phyloP scores from a whole-genome alignment of 164 flowering plant species.

The Stephania cephalantha region DNA sequence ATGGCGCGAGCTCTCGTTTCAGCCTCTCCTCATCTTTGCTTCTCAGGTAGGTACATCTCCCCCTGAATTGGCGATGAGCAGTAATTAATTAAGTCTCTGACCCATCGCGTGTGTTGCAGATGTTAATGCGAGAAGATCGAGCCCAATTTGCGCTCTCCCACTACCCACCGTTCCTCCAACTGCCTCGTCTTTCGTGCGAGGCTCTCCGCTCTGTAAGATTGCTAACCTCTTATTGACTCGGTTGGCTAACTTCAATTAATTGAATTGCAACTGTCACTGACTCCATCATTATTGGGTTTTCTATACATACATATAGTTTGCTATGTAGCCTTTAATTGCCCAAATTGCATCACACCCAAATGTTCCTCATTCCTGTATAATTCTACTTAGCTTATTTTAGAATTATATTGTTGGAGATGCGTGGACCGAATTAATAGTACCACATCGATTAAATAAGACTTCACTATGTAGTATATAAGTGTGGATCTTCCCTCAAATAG shows the following conservation, averaged over 20 bases:
- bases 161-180: conserved; percentile 18
- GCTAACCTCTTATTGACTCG: not conserved
- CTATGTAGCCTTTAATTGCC: too few species aligned
- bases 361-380: too few species aligned
- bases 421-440: too few species aligned
- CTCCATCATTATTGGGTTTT: too few species aligned
- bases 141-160: conserved; percentile 10
- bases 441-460: too few species aligned
- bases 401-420: not conserved
- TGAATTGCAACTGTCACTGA: too few species aligned
- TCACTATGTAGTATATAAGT: too few species aligned
- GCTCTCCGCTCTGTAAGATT: conserved; percentile 49
- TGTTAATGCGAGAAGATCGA: conserved; percentile 17
- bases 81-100: not conserved
- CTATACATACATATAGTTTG: too few species aligned
- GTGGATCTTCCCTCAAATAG: too few species aligned
- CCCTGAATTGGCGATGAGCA: not conserved
- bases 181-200: conserved; percentile 34
- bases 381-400: not conserved
- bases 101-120: conserved; percentile 22
- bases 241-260: too few species aligned
- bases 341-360: too few species aligned
- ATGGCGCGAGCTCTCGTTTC: conserved; percentile 39
- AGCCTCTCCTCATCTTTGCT: conserved; percentile 27
- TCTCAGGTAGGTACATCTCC: conserved; percentile 27